A percentile compares a stretch with the other conserved stretches of the same genome.
Evolutionary conservation across 306 rosid genomes (phyloP).

Genomic region (Pachyrhizus erosus): DNA sequence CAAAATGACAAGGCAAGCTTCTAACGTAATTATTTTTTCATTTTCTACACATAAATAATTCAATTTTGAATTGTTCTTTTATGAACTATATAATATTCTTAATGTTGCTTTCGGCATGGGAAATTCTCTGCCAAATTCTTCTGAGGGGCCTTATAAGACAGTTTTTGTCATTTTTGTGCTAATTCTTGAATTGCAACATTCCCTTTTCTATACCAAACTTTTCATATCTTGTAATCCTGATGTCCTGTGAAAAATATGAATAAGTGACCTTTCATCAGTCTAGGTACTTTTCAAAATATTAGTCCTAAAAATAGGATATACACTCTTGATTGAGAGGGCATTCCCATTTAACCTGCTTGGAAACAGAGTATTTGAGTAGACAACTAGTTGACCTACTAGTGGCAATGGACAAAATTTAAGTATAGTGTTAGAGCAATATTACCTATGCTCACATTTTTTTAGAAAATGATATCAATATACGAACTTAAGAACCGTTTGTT

Average conservation of each 20-base stretch:
- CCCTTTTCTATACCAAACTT: conserved; percentile 35
- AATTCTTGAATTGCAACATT: conserved; percentile 39
- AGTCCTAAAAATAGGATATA: conserved; percentile 5
- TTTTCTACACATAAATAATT: conserved; percentile 39
- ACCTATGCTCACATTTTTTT: too few species aligned
- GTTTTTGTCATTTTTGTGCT: conserved; percentile 1
- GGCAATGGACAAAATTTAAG: not conserved
- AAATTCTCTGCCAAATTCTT: conserved; percentile 42
- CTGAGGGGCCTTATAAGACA: conserved; percentile 36
- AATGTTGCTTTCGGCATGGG: conserved; percentile 46
- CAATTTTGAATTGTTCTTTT: conserved; percentile 47
- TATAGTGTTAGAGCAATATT: not conserved
- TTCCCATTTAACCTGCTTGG: conserved; percentile 32
- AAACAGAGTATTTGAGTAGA: conserved; percentile 29
- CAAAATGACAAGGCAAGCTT: conserved; percentile 73
- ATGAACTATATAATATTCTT: conserved; percentile 20
- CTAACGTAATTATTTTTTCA: conserved; percentile 50
- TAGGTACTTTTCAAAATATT: conserved; percentile 18
- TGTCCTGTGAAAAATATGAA: conserved; percentile 37
- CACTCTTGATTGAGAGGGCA: conserved; percentile 14
- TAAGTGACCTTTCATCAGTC: conserved; percentile 40
- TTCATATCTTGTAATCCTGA: conserved; percentile 35
- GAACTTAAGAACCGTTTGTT: too few species aligned
- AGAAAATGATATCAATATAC: too few species aligned
- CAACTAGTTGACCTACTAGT: conserved; percentile 35